Percentiles rank a stretch among this genome's conserved stretches.
phyloP scores from a whole-genome alignment of 1,284 basidiomycete genomes.

The Tilletia indica region DNA sequence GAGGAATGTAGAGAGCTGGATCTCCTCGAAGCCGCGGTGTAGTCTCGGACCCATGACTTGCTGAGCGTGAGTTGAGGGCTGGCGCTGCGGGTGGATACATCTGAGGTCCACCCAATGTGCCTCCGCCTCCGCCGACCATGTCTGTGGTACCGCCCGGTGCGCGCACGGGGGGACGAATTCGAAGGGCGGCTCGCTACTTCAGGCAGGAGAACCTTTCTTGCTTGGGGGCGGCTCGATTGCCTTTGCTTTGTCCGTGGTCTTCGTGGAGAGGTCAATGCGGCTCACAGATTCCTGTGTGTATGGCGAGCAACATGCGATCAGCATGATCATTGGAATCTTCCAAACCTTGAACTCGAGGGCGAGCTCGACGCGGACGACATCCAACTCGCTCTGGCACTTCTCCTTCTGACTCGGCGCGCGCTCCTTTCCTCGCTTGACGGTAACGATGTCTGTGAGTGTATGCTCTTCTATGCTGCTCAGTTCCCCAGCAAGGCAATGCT shows the following conservation, averaged over 20 bases:
- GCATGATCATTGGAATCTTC: no score
- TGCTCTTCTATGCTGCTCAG: no score
- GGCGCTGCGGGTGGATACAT: background rate
- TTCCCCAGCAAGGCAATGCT: background rate
- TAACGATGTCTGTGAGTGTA: constrained; percentile 11
- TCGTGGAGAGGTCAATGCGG: no score
- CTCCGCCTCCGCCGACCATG: constrained; percentile 10
- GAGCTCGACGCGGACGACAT: background rate
- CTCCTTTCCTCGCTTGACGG: background rate
- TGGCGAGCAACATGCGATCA: no score
- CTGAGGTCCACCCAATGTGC: background rate
- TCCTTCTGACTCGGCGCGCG: background rate
- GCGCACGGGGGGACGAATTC: no score
- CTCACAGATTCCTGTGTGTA: no score
- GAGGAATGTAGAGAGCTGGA: constrained; percentile 25
- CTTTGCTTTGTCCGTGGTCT: no score
- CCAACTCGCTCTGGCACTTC: background rate
- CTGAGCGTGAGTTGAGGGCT: background rate
- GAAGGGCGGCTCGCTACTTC: no score
- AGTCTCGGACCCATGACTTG: background rate
- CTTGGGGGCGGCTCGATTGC: no score
- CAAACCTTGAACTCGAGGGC: no score
- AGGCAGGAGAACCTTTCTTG: no score
- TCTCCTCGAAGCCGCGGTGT: background rate
- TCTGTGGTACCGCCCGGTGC: no score